These are phyloP conservation scores for Zychaea mexicana DNA, from an alignment of 371 early-diverging fungal species.

Conservation along the genomic window DNA sequence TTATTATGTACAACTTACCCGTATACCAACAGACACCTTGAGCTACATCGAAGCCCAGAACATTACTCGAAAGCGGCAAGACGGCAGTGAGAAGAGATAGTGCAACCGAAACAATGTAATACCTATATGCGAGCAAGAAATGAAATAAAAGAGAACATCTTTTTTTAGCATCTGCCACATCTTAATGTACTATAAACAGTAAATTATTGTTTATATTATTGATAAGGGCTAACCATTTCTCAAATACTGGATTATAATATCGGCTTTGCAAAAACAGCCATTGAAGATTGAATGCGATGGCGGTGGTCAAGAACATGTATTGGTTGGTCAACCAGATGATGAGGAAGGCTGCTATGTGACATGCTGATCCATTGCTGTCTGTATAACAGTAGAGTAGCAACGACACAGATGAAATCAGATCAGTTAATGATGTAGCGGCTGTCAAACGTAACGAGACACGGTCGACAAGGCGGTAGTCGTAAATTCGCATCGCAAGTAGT, in stretches of 20 bases:
- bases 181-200: too few species aligned
- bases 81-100: constrained; percentile 13
- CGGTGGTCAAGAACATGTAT: constrained; percentile 23
- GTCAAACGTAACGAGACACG: constrained; percentile 26
- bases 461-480: constrained; percentile 24
- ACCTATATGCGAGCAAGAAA: too few species aligned
- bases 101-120: constrained; percentile 20
- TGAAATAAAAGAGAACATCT: too few species aligned
- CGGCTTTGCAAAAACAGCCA: constrained; percentile 22
- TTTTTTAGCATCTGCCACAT: too few species aligned
- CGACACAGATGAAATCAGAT: constrained; percentile 14
- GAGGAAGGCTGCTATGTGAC: constrained; percentile 16
- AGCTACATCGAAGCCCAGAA: constrained; percentile 19
- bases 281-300: constrained; percentile 32
- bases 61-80: constrained; percentile 13
- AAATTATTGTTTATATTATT: neutral
- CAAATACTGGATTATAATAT: constrained; percentile 24
- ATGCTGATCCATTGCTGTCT: constrained; percentile 1
- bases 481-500: constrained; percentile 20
- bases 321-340: constrained; percentile 26
- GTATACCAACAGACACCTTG: constrained; percentile 27
- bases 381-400: constrained; percentile 14
- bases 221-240: constrained; percentile 29
- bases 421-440: constrained; percentile 24
- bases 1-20: constrained; percentile 8